Evolutionary conservation across 306 rosid species (phyloP).

Genomic region (Rosa persica): DNA sequence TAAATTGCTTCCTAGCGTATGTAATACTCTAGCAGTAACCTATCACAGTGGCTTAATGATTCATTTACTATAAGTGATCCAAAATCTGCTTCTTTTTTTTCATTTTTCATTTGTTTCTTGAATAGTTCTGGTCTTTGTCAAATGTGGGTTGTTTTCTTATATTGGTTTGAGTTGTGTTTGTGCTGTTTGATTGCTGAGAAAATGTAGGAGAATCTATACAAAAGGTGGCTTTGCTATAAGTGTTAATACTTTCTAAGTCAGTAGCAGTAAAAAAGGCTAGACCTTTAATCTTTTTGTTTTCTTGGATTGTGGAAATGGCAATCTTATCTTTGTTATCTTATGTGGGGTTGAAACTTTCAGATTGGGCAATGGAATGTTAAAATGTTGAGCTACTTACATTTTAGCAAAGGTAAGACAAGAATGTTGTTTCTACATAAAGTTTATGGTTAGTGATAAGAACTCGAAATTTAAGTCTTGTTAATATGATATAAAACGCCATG

Average conservation of each 20-base stretch:
- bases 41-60: no score
- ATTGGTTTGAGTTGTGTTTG: background rate
- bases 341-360: background rate
- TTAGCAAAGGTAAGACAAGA: background rate
- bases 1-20: no score
- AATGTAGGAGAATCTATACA: background rate
- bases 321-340: background rate
- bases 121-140: background rate
- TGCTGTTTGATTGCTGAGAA: constrained; percentile 8
- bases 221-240: background rate
- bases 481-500: background rate
- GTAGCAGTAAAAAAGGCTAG: background rate
- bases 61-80: background rate
- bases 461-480: background rate
- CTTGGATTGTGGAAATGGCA: background rate
- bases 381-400: background rate
- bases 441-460: background rate
- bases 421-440: background rate
- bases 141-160: constrained; percentile 3
- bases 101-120: background rate
- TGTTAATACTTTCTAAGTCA: background rate
- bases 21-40: no score
- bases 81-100: background rate
- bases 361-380: background rate
- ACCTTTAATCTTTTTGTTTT: background rate